Percentiles rank a stretch among this genome's conserved stretches.
Conservation (phyloP, 2,329 filamentous ascomycete species). For the Dactylella cylindrospora region DNA sequence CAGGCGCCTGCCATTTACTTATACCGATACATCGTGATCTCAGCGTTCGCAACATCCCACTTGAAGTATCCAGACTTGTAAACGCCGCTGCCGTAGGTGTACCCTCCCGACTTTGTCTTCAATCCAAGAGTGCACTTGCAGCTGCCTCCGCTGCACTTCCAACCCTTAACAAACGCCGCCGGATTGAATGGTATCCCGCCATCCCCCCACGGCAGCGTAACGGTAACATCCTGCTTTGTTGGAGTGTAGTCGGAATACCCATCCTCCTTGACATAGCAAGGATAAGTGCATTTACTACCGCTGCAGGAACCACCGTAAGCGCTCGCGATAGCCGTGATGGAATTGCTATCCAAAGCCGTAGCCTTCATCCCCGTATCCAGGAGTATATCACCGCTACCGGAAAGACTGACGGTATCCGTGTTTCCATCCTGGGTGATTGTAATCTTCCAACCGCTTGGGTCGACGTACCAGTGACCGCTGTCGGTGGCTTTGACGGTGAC, state of each 20-base stretch:
- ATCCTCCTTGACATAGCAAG: constrained; percentile 7
- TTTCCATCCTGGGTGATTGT: background rate
- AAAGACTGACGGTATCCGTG: background rate
- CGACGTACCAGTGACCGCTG: constrained; percentile 9
- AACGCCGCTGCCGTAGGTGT: constrained; percentile 7
- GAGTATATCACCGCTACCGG: constrained; percentile 1
- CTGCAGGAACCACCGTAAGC: constrained; percentile 8
- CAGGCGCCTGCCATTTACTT: too few relatives aligned
- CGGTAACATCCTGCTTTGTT: constrained; percentile 1
- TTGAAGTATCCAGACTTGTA: constrained; percentile 23
- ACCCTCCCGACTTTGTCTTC: constrained; percentile 4
- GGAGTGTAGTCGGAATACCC: background rate
- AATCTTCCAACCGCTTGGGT: constrained; percentile 3
- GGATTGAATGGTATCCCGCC: constrained; percentile 7
- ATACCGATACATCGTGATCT: constrained; percentile 13
- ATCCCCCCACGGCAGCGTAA: constrained; percentile 8
- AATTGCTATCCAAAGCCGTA: background rate
- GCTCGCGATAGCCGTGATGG: background rate
- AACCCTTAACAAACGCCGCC: constrained; percentile 4
- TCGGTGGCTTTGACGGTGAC: constrained; percentile 1
- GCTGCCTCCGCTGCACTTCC: background rate
- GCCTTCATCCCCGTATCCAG: constrained; percentile 5
- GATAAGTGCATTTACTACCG: constrained; percentile 7
- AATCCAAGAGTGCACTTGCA: constrained; percentile 14
- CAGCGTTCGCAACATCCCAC: constrained; percentile 18